Base-by-base conservation (phyloP, 345 rosid species). In the Mangifera indica region DNA sequence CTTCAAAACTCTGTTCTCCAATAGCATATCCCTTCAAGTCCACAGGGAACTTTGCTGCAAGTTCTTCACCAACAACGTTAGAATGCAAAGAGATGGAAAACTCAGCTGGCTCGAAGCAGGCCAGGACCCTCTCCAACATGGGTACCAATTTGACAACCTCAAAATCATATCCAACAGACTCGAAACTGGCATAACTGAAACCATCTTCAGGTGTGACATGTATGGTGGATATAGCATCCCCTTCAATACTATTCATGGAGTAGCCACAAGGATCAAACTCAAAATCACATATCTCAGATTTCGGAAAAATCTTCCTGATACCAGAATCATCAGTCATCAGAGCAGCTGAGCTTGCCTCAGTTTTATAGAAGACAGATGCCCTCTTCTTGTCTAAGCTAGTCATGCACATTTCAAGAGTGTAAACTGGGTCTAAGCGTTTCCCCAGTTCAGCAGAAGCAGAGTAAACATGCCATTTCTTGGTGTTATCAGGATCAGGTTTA, bases 191-290 rank as follows among this genome's bases (percentile, higher is more conserved):
- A 67, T 95, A 95, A 74, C 99, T 95, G 75, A 92, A 95, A 64
- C 97, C 97, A 21, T 88, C 99, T 67, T 92, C 99, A 10, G 98
- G 97, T 3, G 98, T 95, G 26, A 95, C 85, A 67, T 95, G 99
- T 62, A 95, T 89, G 0, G 99, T 95, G 21, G 99, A 95, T 48
- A 90, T 79, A 0, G 96, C 93, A 74, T 71, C 85, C 37, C 84
- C 84, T 81, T 95, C 98, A n/a, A 95, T 79, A 3, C 92, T 76
- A 78, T 95, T 95, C 99, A 95, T 95, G 5, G 99, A 95, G 85
- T 95, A 95, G 54, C 99, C 99, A 55, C 99, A 95, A 1, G 99
- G 96, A 20, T 95, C 98, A 70, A 95, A 95, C 56, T 92, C 93
- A 77, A 92, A 92, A 77, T 92, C 99, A 14, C 99, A 95, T 65